A percentile compares a stretch with the other conserved stretches of the same genome.
phyloP scores from a whole-genome alignment of 257 asterid genomes.

The Nicotiana sylvestris region DNA sequence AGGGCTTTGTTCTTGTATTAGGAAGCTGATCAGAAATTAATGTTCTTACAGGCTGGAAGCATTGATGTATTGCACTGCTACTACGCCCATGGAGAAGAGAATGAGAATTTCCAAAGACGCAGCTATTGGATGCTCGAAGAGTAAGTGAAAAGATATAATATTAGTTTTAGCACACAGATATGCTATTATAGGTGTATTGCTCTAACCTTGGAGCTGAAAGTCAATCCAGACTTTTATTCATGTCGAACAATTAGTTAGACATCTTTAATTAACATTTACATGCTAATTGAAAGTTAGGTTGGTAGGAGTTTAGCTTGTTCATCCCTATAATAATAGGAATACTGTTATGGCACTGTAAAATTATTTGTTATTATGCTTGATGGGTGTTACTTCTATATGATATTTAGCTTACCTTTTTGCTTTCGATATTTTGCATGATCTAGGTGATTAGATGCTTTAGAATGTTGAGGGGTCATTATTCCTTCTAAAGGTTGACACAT shows the following conservation, averaged over 20 bases:
- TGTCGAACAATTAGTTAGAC: background rate
- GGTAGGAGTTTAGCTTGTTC: background rate
- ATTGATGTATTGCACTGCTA: conserved; percentile 90
- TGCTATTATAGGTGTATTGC: background rate
- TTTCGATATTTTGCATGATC: background rate
- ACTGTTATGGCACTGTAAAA: background rate
- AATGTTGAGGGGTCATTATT: background rate
- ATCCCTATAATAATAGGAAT: background rate
- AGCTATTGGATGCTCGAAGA: conserved; percentile 98
- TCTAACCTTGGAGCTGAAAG: background rate
- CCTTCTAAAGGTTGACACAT: background rate
- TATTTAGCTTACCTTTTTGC: background rate
- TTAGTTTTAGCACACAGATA: background rate
- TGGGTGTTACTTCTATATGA: background rate
- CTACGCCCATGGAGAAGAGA: conserved; percentile 92
- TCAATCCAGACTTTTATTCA: background rate
- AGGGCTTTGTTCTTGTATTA: conserved; percentile 17
- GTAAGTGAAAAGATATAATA: conserved; percentile 38
- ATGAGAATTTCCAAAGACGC: conserved; percentile 87
- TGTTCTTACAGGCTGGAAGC: conserved; percentile 68
- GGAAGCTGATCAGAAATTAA: conserved; percentile 17
- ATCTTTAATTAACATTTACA: background rate
- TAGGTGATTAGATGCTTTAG: background rate
- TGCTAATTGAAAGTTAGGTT: background rate
- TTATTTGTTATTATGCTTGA: background rate